phyloP scores from a whole-genome alignment of 495 filamentous ascomycete species.

The Bryoglossum gracile region DNA sequence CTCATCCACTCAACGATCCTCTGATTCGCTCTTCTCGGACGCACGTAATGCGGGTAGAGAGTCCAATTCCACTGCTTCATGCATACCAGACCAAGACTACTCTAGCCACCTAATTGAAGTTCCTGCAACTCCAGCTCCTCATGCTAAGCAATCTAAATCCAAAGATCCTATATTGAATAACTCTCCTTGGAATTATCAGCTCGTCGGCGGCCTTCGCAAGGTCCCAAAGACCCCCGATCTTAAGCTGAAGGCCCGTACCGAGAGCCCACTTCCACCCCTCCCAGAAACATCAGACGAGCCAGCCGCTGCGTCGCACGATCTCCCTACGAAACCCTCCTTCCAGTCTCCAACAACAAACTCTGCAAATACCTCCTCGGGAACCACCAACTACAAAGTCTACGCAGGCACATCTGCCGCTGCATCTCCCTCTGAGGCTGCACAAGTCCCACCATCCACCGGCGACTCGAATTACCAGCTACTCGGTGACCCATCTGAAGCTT shows the following conservation, averaged over 20 bases:
- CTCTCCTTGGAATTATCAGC: constrained; percentile 45
- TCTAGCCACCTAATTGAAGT: constrained; percentile 15
- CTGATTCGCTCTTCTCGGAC: constrained; percentile 34
- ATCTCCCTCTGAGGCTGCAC: constrained; percentile 25
- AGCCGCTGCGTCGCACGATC: constrained; percentile 23
- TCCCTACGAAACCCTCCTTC: constrained; percentile 40
- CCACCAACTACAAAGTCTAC: constrained; percentile 47
- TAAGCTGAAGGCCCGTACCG: constrained; percentile 32
- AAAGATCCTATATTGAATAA: constrained; percentile 35
- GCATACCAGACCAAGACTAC: constrained; percentile 29
- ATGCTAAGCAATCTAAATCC: constrained; percentile 25
- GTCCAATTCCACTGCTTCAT: constrained; percentile 38
- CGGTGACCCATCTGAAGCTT: constrained; percentile 13
- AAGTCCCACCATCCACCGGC: constrained; percentile 25
- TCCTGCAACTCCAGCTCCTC: constrained; percentile 17
- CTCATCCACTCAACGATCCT: constrained; percentile 7
- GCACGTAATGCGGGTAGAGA: constrained; percentile 37
- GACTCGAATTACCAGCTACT: constrained; percentile 23
- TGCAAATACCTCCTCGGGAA: constrained; percentile 43
- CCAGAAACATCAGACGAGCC: constrained; percentile 28
- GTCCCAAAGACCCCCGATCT: constrained; percentile 43
- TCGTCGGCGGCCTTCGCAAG: constrained; percentile 48
- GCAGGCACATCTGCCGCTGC: constrained; percentile 28
- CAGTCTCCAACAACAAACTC: constrained; percentile 34
- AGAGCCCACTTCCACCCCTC: constrained; percentile 32